These are phyloP conservation scores for Neonectria magnoliae DNA, from an alignment of 2,329 filamentous ascomycete species.

Conservation along the genomic window DNA sequence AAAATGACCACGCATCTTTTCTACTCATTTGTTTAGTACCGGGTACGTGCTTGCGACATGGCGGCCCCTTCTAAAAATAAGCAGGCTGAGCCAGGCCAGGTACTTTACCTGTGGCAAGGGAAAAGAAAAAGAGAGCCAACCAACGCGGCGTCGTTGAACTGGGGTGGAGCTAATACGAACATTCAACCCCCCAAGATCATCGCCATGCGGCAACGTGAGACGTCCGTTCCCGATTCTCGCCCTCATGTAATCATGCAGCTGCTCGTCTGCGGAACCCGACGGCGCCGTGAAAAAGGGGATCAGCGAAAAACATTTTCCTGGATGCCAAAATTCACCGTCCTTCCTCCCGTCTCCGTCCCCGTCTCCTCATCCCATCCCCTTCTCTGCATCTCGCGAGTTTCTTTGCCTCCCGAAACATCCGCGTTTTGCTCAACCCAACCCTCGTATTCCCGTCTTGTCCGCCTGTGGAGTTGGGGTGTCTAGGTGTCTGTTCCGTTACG, in stretches of 20 bases:
- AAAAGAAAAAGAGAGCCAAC: background rate
- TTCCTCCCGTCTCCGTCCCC: background rate
- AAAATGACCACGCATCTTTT: background rate
- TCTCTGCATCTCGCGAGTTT: background rate
- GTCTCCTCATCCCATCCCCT: background rate
- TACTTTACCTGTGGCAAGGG: no score
- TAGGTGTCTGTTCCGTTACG: background rate
- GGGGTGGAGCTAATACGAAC: slow-evolving; percentile 4
- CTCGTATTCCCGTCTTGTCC: background rate
- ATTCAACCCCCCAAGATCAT: background rate
- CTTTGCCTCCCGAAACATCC: background rate
- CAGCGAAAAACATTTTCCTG: background rate
- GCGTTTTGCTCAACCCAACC: background rate
- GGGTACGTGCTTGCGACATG: background rate
- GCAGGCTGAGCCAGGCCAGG: background rate
- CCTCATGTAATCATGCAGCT: background rate
- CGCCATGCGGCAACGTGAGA: background rate
- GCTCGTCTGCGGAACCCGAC: background rate
- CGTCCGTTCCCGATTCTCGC: background rate
- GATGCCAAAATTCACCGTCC: background rate
- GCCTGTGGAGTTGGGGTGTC: background rate
- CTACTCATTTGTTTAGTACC: background rate
- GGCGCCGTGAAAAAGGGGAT: background rate
- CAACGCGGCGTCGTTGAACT: background rate
- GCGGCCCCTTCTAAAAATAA: background rate